phyloP scores from a whole-genome alignment of 345 rosid genomes.

The Arabis hirsuta region DNA sequence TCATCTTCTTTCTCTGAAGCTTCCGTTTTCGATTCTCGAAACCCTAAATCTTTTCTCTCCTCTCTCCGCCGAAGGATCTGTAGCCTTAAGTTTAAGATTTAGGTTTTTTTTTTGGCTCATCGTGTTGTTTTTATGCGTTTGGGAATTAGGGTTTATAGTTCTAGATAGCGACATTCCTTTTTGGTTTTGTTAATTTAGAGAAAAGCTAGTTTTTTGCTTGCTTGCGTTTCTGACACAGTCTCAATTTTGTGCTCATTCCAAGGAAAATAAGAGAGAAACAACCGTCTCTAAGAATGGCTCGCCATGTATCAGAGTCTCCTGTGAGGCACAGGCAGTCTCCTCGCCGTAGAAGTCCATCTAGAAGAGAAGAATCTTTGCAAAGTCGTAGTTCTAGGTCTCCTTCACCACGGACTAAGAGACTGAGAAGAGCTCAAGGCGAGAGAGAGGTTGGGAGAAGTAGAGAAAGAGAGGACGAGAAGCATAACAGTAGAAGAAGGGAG shows the following conservation, averaged over 20 bases:
- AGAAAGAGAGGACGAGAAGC: constrained; percentile 58
- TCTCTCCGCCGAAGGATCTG: not conserved
- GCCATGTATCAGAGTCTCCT: constrained; percentile 50
- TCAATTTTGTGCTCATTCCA: constrained; percentile 13
- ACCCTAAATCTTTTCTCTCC: not conserved
- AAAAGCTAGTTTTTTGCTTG: not conserved
- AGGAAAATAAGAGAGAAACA: constrained; percentile 12
- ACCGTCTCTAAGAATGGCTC: constrained; percentile 51
- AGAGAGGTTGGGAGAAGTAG: constrained; percentile 51
- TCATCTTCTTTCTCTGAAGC: not conserved
- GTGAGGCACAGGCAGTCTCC: constrained; percentile 54
- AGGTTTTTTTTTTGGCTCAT: constrained; percentile 19
- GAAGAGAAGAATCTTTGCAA: constrained; percentile 50
- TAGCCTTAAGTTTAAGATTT: constrained; percentile 12
- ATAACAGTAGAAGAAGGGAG: constrained; percentile 51
- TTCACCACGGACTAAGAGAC: constrained; percentile 68
- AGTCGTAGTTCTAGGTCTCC: constrained; percentile 62
- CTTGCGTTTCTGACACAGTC: constrained; percentile 26
- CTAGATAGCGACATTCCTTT: not conserved
- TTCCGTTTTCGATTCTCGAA: not conserved
- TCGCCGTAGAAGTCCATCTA: constrained; percentile 48
- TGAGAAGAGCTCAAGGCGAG: constrained; percentile 62
- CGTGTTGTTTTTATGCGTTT: constrained; percentile 7
- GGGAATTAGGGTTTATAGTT: constrained; percentile 18
- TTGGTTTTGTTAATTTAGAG: not conserved